Conservation (phyloP, 2,329 filamentous ascomycete species). For the Aspergillus awamori region DNA sequence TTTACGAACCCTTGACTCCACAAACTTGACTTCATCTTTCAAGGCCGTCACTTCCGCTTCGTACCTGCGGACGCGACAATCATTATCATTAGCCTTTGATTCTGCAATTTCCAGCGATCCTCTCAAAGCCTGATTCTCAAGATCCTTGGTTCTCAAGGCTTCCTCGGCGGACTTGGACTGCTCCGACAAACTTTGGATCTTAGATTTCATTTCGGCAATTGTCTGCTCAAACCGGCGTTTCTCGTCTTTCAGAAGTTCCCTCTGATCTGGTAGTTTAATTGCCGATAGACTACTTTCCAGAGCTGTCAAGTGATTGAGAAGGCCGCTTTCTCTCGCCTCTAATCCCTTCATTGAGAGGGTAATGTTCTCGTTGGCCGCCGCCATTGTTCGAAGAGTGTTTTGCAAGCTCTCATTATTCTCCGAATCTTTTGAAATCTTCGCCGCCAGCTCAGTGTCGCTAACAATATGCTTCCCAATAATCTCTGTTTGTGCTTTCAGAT, state of each 20-base stretch:
- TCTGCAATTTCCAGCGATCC: slow-evolving; percentile 24
- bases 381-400: slow-evolving; percentile 22
- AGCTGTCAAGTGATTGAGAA: slow-evolving; percentile 33
- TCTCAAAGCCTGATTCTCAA: slow-evolving; percentile 22
- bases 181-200: slow-evolving; percentile 26
- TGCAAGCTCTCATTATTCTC: slow-evolving; percentile 23
- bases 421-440: slow-evolving; percentile 27
- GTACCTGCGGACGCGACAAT: slow-evolving; percentile 20
- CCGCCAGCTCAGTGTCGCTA: slow-evolving; percentile 21
- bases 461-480: slow-evolving; percentile 23
- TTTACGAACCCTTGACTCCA: slow-evolving; percentile 33
- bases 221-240: slow-evolving; percentile 27
- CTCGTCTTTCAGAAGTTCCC: slow-evolving; percentile 25
- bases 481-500: slow-evolving; percentile 28
- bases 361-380: slow-evolving; percentile 25
- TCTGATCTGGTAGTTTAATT: slow-evolving; percentile 22
- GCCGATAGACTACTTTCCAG: slow-evolving; percentile 26
- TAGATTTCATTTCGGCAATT: slow-evolving; percentile 29
- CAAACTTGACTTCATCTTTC: slow-evolving; percentile 22
- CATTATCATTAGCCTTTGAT: slow-evolving; percentile 19
- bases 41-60: slow-evolving; percentile 28
- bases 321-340: slow-evolving; percentile 25
- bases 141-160: slow-evolving; percentile 24
- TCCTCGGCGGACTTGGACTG: slow-evolving; percentile 22
- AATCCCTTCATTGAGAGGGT: slow-evolving; percentile 26